These are phyloP conservation scores for Tulasnella calospora DNA, from an alignment of 768 basidiomycete genomes.

Conservation along the genomic window DNA sequence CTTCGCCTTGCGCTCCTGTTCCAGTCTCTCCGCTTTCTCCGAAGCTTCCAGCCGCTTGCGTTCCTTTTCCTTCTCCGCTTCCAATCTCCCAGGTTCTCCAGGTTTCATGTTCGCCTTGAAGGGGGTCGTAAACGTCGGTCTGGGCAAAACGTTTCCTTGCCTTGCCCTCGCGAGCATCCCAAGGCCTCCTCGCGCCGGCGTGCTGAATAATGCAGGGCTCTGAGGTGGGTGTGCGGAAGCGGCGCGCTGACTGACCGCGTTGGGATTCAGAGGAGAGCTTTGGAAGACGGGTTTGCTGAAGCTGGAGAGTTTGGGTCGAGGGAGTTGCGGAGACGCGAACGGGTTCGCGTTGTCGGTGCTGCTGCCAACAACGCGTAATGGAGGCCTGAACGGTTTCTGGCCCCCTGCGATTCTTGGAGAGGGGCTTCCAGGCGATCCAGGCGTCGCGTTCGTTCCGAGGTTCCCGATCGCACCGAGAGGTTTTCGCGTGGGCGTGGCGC, in stretches of 20 bases:
- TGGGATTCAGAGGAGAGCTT: slow-evolving; percentile 23
- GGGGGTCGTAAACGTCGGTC: slow-evolving; percentile 13
- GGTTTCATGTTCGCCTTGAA: slow-evolving; percentile 17
- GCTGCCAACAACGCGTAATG: not conserved
- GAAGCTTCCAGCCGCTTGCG: slow-evolving; percentile 2
- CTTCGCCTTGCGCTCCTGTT: not conserved
- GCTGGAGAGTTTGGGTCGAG: not conserved
- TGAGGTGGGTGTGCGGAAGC: not conserved
- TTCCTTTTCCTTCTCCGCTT: slow-evolving; percentile 6
- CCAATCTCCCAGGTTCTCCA: not conserved
- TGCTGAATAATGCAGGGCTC: not conserved
- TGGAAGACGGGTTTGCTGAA: slow-evolving; percentile 13
- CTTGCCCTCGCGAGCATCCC: not conserved
- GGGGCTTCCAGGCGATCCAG: not conserved
- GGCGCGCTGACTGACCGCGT: not conserved
- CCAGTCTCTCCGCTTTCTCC: slow-evolving; percentile 1
- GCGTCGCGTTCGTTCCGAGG: not conserved
- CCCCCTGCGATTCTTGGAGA: not conserved
- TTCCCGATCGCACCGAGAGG: slow-evolving; percentile 18
- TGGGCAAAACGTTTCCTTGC: not conserved
- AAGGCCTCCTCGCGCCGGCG: not conserved
- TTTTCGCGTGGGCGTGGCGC: not conserved
- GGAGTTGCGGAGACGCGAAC: not conserved
- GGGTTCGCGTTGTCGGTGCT: not conserved
- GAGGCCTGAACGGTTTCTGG: not conserved